These are phyloP conservation scores for Oxalis stricta DNA, from an alignment of 441 rosid species.

Conservation along the genomic window DNA sequence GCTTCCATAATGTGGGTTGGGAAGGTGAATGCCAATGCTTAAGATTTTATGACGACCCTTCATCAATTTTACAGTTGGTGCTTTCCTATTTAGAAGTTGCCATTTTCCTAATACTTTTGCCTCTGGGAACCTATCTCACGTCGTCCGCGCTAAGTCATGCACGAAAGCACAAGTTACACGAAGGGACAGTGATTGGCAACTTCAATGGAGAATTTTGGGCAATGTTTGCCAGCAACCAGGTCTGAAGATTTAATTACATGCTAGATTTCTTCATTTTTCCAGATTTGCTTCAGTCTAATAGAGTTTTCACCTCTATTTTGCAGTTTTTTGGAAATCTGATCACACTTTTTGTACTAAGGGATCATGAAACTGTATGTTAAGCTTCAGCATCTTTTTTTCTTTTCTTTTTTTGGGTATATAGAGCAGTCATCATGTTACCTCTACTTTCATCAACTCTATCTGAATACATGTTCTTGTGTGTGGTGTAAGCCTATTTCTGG, in stretches of 20 bases:
- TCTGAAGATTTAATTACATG: constrained; percentile 9
- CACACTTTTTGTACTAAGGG: constrained; percentile 56
- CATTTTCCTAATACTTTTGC: constrained; percentile 8
- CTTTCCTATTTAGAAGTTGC: neutral
- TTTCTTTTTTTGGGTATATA: neutral
- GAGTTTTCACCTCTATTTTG: constrained; percentile 9
- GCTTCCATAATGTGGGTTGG: constrained; percentile 97
- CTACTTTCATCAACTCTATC: neutral
- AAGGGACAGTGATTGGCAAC: constrained; percentile 63
- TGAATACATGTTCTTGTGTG: neutral
- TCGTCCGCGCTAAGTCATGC: constrained; percentile 72
- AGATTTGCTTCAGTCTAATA: constrained; percentile 8
- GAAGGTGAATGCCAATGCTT: constrained; percentile 36
- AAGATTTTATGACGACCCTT: neutral
- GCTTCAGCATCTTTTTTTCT: neutral
- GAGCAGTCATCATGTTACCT: neutral
- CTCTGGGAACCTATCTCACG: constrained; percentile 87
- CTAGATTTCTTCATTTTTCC: neutral
- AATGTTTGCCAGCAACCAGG: constrained; percentile 81
- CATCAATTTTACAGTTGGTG: neutral
- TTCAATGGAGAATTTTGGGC: constrained; percentile 97
- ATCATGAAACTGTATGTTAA: constrained; percentile 36
- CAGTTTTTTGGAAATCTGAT: constrained; percentile 86
- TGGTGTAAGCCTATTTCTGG: neutral
- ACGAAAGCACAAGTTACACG: constrained; percentile 36